Conservation (phyloP, 1,139 yeast genomes). For the Nakaseomyces delphensis region DNA sequence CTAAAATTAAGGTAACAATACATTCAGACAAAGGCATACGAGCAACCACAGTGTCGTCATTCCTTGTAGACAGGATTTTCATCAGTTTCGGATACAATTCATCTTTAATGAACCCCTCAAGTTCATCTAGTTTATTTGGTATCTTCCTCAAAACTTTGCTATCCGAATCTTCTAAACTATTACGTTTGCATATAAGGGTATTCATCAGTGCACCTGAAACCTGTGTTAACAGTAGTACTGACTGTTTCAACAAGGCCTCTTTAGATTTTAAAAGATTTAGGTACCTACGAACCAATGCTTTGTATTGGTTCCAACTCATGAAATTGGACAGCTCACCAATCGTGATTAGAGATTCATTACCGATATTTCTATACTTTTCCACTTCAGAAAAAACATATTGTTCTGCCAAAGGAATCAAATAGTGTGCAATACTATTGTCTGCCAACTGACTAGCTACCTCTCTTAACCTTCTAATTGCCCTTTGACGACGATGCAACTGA, state of each 20-base stretch:
- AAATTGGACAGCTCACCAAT: conserved; percentile 52
- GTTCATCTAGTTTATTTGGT: conserved; percentile 36
- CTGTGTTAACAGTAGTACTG: conserved; percentile 56
- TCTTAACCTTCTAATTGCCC: conserved; percentile 61
- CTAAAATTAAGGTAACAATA: conserved; percentile 57
- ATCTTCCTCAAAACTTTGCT: conserved; percentile 25
- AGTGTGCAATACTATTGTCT: conserved; percentile 63
- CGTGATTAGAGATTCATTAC: conserved; percentile 62
- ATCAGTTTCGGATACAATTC: conserved; percentile 59
- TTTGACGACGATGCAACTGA: conserved; percentile 77
- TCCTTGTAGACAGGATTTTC: conserved; percentile 50
- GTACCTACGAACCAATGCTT: conserved; percentile 66
- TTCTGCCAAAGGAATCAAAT: conserved; percentile 77
- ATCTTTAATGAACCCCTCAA: conserved; percentile 46
- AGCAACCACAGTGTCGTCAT: conserved; percentile 68
- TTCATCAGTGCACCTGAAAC: conserved; percentile 47
- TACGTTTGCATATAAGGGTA: conserved; percentile 24
- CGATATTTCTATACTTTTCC: conserved; percentile 55
- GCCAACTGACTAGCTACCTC: conserved; percentile 37
- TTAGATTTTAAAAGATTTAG: conserved; percentile 46
- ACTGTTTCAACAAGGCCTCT: conserved; percentile 47
- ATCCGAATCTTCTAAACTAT: conserved; percentile 6
- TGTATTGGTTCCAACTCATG: conserved; percentile 73
- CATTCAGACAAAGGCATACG: conserved; percentile 82
- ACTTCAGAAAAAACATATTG: conserved; percentile 52